Evolutionary conservation across 2,329 filamentous ascomycete species (phyloP), one percentile per base, ranked within the genome.

Genomic region (Aspergillus sp.): DNA sequence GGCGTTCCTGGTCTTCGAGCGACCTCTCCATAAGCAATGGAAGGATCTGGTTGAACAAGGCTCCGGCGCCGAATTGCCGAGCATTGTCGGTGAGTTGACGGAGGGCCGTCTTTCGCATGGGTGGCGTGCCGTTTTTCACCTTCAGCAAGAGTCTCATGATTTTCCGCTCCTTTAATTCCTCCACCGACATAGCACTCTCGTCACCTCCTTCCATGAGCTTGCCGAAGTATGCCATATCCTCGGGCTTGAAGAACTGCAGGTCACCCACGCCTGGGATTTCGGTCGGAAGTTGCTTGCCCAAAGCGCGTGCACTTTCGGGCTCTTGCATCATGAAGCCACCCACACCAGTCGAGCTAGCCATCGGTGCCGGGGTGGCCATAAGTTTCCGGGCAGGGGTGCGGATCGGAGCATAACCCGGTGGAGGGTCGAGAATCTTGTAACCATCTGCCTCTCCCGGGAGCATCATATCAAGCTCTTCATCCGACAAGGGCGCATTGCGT

Each of bases 191-290:
- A 19, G 86, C 82, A 63, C 93, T 95, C 75, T 99, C 94, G 63
- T 97, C 91, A 21, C 88, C 88, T 34, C 90, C 91, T 68, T 99
- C 94, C 19, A 96, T 93, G 38, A 99, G 83, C 78, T 99, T 97
- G 54, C 93, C 92, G 66, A 99, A 99, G 75, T 99, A 99, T 36
- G 90, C 87, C 91, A 97, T 97, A 72, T 99, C 94, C 71, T 99
- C 94, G 1, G 91, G 85, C 76, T 99, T 99, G 82, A 99, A 96
- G 71, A 97, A 99, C 62, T 97, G 92, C 47, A 99, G 77, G 70
- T 99, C 94, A 36, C 92, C 92, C 46, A 99, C 91, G 36, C 94
- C 94, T 3, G 94, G 92, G 34, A 99, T 97, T 68, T 97, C 93
- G 3, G 91, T 96, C 7, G 93, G 91, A 64, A 97, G 84, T 62